Conservation (phyloP, 2,329 filamentous ascomycete genomes). For the Annulohypoxylon truncatum region DNA sequence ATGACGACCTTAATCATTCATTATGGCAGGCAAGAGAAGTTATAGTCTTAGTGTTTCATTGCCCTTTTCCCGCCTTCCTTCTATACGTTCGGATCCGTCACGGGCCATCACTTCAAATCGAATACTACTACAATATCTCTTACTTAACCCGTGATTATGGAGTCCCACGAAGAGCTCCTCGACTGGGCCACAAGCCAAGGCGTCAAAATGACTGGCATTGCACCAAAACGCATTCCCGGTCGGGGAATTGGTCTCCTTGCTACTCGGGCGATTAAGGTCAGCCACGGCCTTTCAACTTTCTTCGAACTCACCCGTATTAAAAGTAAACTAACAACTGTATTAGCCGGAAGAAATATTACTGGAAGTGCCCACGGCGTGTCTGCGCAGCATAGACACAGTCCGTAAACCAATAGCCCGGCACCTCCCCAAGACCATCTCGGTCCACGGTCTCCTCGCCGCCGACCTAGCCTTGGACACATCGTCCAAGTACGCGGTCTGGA, state of each 20-base stretch:
- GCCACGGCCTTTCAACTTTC: slow-evolving; percentile 18
- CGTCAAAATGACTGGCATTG: slow-evolving; percentile 74
- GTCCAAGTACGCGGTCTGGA: slow-evolving; percentile 67
- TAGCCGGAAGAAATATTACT: slow-evolving; percentile 72
- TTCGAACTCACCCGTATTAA: not conserved
- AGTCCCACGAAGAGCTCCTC: slow-evolving; percentile 64
- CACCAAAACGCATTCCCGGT: slow-evolving; percentile 73
- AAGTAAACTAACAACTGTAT: slow-evolving; percentile 12
- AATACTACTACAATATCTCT: not conserved
- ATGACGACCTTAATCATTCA: slow-evolving; percentile 5
- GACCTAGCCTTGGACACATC: slow-evolving; percentile 68
- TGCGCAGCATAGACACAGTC: slow-evolving; percentile 73
- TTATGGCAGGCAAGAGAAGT: slow-evolving; percentile 14
- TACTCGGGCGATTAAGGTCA: slow-evolving; percentile 72
- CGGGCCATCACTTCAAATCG: not conserved
- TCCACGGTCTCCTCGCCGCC: slow-evolving; percentile 80
- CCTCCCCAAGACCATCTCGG: slow-evolving; percentile 66
- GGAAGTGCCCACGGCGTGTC: slow-evolving; percentile 70
- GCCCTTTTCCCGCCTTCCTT: not conserved
- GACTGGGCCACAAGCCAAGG: slow-evolving; percentile 75
- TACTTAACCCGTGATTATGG: slow-evolving; percentile 36
- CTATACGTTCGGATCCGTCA: not conserved
- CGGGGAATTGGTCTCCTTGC: slow-evolving; percentile 84
- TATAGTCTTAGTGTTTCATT: slow-evolving; percentile 19
- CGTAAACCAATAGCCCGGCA: slow-evolving; percentile 62